Conservation (phyloP, 2,329 filamentous ascomycete genomes). For the Epichloe aotearoae region DNA sequence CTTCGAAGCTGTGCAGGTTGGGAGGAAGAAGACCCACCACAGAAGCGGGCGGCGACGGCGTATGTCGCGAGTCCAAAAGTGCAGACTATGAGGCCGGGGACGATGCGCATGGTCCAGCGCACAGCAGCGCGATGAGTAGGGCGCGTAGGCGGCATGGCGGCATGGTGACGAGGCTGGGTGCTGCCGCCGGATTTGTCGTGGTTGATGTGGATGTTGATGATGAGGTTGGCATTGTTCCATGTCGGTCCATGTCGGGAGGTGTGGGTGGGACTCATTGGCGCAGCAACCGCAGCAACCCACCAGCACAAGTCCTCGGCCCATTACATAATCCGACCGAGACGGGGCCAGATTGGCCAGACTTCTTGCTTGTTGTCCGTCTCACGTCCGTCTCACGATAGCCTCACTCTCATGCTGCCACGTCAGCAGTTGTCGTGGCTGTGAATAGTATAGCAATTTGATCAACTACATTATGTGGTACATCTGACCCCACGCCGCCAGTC, state of each 20-base stretch:
- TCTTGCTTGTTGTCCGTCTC: too few species aligned
- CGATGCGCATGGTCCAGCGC: conserved; percentile 35
- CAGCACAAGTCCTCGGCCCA: too few species aligned
- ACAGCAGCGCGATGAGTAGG: conserved; percentile 17
- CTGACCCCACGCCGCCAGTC: too few species aligned
- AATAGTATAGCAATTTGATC: too few species aligned
- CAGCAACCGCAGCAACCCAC: background rate
- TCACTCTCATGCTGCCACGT: too few species aligned
- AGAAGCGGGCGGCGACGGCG: conserved; percentile 39
- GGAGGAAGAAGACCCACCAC: background rate
- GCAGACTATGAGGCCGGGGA: conserved; percentile 56
- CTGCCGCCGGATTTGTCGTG: background rate
- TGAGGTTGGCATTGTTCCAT: background rate
- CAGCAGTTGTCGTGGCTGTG: too few species aligned
- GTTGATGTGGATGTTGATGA: background rate
- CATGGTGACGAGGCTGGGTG: conserved; percentile 13
- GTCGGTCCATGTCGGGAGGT: background rate
- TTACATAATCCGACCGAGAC: too few species aligned
- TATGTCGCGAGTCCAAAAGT: conserved; percentile 59
- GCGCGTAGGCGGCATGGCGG: conserved; percentile 18
- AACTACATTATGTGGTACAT: too few species aligned
- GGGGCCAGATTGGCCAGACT: too few species aligned
- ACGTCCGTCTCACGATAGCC: too few species aligned
- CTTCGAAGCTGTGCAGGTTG: background rate
- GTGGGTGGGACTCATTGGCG: background rate